Percentiles rank a stretch among this genome's conserved stretches.
Conservation (phyloP, 176 grass and related monocot genomes). For the Eremochloa ophiuroides region DNA sequence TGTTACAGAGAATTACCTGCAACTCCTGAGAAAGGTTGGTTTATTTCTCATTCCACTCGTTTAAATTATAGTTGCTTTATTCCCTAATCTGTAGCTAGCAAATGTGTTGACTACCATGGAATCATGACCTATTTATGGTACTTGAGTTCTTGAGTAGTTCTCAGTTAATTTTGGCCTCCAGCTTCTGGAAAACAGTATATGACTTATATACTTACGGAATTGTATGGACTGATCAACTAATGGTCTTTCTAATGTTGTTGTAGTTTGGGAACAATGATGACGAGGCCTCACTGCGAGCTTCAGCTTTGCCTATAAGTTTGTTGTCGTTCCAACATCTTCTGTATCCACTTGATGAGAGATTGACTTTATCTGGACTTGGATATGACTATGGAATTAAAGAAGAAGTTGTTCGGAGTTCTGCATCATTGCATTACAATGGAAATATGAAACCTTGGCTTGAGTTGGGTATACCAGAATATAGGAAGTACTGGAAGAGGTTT, state of each 20-base stretch:
- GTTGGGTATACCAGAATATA: slow-evolving; percentile 89
- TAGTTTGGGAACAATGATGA: slow-evolving; percentile 63
- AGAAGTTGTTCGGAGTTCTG: slow-evolving; percentile 42
- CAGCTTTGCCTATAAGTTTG: slow-evolving; percentile 87
- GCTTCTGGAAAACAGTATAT: neutral
- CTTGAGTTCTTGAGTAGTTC: neutral
- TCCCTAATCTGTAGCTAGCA: neutral
- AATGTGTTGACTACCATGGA: neutral
- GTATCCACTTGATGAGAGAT: slow-evolving; percentile 65
- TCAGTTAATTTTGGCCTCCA: neutral
- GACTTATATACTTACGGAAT: neutral
- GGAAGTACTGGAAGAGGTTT: slow-evolving; percentile 85
- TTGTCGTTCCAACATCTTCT: slow-evolving; percentile 75
- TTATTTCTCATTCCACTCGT: slow-evolving; percentile 8
- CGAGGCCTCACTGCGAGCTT: slow-evolving; percentile 59
- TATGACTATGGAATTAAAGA: slow-evolving; percentile 65
- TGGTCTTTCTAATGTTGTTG: slow-evolving; percentile 15
- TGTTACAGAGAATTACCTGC: slow-evolving; percentile 75
- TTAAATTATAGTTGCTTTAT: slow-evolving; percentile 23
- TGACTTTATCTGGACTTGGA: slow-evolving; percentile 72
- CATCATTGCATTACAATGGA: slow-evolving; percentile 89
- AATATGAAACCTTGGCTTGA: slow-evolving; percentile 99
- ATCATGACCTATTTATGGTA: neutral
- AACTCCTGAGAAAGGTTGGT: slow-evolving; percentile 69
- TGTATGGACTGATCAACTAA: slow-evolving; percentile 2